These are phyloP conservation scores for Tulasnella sp. DNA, from an alignment of 768 basidiomycete species.

Conservation along the genomic window DNA sequence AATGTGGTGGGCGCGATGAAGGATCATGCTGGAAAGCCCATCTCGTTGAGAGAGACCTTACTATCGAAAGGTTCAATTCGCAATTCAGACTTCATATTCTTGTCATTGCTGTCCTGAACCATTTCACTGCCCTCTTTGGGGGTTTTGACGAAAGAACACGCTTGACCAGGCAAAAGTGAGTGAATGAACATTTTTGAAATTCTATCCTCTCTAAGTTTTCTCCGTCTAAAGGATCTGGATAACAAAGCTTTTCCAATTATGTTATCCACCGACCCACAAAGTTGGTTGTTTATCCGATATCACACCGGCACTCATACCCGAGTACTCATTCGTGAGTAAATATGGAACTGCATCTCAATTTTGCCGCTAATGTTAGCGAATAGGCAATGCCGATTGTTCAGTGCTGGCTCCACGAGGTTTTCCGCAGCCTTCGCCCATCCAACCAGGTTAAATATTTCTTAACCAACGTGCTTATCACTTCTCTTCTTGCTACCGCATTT, in stretches of 20 bases:
- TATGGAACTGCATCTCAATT: not conserved
- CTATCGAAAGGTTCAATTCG: not conserved
- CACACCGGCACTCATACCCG: not conserved
- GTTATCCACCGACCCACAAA: not conserved
- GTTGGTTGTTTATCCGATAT: not conserved
- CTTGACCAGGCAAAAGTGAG: not conserved
- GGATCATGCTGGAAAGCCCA: too few species aligned
- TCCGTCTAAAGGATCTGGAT: not conserved
- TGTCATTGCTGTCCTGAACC: not conserved
- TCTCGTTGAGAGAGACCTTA: not conserved
- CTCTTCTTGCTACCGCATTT: not conserved
- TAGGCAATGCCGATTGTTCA: slow-evolving; percentile 3
- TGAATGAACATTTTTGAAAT: too few species aligned
- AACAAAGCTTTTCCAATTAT: not conserved
- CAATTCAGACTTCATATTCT: not conserved
- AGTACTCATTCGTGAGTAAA: not conserved
- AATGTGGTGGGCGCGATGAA: not conserved
- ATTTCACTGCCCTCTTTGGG: not conserved
- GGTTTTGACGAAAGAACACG: not conserved
- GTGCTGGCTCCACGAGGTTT: slow-evolving; percentile 6
- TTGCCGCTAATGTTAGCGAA: not conserved
- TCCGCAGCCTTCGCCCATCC: not conserved
- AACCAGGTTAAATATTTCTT: not conserved
- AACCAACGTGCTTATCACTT: not conserved
- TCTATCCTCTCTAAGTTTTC: too few species aligned